phyloP scores from a whole-genome alignment of 441 rosid species.

The Gossypium lobatum region DNA sequence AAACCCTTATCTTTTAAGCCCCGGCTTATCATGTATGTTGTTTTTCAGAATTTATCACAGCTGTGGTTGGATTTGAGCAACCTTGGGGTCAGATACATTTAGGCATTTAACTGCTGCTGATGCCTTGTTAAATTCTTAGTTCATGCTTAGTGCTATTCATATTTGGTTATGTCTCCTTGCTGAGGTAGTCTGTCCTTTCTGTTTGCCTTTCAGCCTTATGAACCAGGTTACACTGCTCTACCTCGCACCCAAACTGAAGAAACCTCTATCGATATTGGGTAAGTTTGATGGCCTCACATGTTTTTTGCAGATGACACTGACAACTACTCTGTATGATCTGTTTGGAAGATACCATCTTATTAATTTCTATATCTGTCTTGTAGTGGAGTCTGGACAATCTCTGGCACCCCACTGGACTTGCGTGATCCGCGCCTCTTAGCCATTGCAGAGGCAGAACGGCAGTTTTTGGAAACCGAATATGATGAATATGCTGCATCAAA shows the following conservation, averaged over 20 bases:
- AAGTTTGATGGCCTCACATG: conserved; percentile 14
- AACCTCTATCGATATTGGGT: conserved; percentile 25
- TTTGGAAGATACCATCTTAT: neutral
- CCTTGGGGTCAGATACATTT: neutral
- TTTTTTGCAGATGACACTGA: neutral
- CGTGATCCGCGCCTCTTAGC: conserved; percentile 82
- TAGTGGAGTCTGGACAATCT: conserved; percentile 94
- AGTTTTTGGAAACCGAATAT: conserved; percentile 73
- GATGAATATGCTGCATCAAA: conserved; percentile 79
- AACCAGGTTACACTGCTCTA: conserved; percentile 12
- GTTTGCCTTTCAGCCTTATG: conserved; percentile 35
- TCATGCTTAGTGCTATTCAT: neutral
- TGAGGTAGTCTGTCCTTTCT: conserved; percentile 2
- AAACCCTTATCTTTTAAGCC: neutral
- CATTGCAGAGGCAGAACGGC: conserved; percentile 88
- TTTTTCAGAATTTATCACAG: neutral
- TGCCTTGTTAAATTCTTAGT: neutral
- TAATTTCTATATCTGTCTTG: conserved; percentile 21
- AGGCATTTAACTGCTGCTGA: neutral
- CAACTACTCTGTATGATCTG: neutral
- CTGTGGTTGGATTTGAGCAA: neutral
- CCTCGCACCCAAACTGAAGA: conserved; percentile 8
- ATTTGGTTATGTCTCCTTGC: conserved; percentile 7
- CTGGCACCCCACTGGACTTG: conserved; percentile 74
- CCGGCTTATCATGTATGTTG: neutral